Evolutionary conservation across 345 rosid species (phyloP), one percentile per base, ranked within the genome.

Genomic region (Melastoma malabathricum): DNA sequence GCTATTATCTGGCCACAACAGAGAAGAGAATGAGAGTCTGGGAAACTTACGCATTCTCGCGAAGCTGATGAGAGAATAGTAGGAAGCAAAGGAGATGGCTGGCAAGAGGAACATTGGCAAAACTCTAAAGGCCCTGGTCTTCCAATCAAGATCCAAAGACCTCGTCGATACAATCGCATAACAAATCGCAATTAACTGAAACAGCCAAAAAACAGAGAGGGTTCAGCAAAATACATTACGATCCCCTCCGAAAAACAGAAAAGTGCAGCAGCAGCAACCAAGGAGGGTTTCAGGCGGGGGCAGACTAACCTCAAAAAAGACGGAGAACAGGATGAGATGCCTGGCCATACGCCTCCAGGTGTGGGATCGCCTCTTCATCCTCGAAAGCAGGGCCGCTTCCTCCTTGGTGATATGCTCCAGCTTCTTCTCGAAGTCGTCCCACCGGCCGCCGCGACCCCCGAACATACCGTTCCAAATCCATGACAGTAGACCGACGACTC

Each of bases 401-500:
- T 92, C 98, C 75, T 63, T 92, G 25, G 87, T 75, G 46, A 92
- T 84, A 65, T 74, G 59, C 51, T 82, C 70, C 64, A 92, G 76
- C 44, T 93, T 68, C 93, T 84, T 92, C 93, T 82, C 89, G 53
- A 92, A 82, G 77, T 92, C 90, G 45, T 84, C 90, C 3, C 86
- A 69, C 22, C 68, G 71, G 13, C 56, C 54, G 12, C 41, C 12
- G 12, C 10, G 12, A 15, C 13, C 41, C 38, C 82, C 71, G 59
- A 84, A 86, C 38, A 90, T 53, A 10, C 74, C 75, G 16, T 73
- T 76, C 95, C 92, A 87, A 17, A 92, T 47, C 44, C 97, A 81
- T 27, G 88, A 78, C 22, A 92, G 48, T 34, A 87, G 15, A 9
- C 41, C 41, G 41, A 34, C 41, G 41, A 34, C 12, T 0, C 41